Evolutionary conservation across 306 rosid genomes (phyloP), one percentile per base, ranked within the genome.

Genomic region (Benincasa hispida): DNA sequence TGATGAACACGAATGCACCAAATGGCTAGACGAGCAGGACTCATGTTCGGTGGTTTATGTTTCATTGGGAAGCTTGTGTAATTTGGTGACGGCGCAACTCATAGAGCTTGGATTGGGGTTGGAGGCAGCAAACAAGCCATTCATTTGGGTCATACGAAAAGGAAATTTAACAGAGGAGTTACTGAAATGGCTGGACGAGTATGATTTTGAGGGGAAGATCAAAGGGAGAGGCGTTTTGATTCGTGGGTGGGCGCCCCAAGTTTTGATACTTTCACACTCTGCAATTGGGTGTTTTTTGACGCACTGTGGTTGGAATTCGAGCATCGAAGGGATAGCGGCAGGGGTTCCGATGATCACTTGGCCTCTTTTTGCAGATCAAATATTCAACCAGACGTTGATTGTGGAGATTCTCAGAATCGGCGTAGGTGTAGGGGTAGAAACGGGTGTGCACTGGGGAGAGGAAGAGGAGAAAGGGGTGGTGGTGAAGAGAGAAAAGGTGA

Each of bases 301-400:
- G 5, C 96, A 91, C 4, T 86, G 91, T 35, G 96, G 93, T 8
- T 91, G 96, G 93, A 91, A 91, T 21, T 91, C 96, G 1, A 87
- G 85, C 0, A 67, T 87, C 0, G 93, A 89, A 81, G 96, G 85
- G 37, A 47, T 89, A 37, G 17, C 77, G 35, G 83, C 78, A 0
- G 93, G 93, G 0, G 63, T 89, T 21, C 91, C 92, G 28, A 61
- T 91, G 87, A 30, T 83, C 3, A 87, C 93, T 0, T 91, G 93
- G 96, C 93, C 96, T 2, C 13, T 86, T 18, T 87, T 87, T 53
- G 81, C 72, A 0, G 96, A 91, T 10, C 93, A 91, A 8, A 81
- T 89, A 34, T 47, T 80, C 24, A 88, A 86, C 56, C 89, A 77
- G 57, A 90, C 81, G 22, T 79, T 90, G 4, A 82, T 86, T 5